A percentile compares a stretch with the other conserved stretches of the same genome.
Conservation (phyloP, 2,329 filamentous ascomycete species). For the Chaetomium sp. region DNA sequence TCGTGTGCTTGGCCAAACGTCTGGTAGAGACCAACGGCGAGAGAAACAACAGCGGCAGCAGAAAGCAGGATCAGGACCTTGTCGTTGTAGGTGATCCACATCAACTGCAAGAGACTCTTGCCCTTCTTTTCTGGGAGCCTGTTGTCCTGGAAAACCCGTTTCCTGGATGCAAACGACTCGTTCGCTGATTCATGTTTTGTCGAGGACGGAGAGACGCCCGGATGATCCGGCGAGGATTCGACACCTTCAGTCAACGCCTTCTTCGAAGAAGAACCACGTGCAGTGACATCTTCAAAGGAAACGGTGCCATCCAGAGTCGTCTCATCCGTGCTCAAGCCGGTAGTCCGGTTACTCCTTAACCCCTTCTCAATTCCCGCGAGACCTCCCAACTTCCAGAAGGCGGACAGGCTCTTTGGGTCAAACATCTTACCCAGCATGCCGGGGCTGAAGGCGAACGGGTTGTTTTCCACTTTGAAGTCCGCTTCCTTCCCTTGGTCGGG, state of each 20-base stretch:
- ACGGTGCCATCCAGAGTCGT: constrained; percentile 56
- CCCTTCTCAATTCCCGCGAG: constrained; percentile 72
- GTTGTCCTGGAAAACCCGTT: constrained; percentile 67
- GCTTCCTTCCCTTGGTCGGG: constrained; percentile 70
- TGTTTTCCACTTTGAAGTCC: constrained; percentile 70
- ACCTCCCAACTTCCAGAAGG: constrained; percentile 76
- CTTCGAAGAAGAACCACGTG: constrained; percentile 15
- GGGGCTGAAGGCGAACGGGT: constrained; percentile 78
- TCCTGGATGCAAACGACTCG: constrained; percentile 53
- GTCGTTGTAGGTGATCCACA: constrained; percentile 81
- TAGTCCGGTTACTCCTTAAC: constrained; percentile 62
- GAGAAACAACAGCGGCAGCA: constrained; percentile 62
- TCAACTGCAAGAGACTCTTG: constrained; percentile 64
- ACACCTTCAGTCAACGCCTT: constrained; percentile 29
- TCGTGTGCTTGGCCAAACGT: constrained; percentile 57
- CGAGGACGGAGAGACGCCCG: not conserved
- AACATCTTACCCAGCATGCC: constrained; percentile 82
- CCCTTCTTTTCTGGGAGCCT: constrained; percentile 66
- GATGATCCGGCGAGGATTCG: constrained; percentile 14
- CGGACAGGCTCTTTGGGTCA: constrained; percentile 79
- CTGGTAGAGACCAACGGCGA: constrained; percentile 70
- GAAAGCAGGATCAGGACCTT: constrained; percentile 71
- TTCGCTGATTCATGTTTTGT: constrained; percentile 16
- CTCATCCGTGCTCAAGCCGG: constrained; percentile 75
- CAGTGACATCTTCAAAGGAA: constrained; percentile 64